phyloP scores from a whole-genome alignment of 345 rosid species.

The Ceriops zippeliana region DNA sequence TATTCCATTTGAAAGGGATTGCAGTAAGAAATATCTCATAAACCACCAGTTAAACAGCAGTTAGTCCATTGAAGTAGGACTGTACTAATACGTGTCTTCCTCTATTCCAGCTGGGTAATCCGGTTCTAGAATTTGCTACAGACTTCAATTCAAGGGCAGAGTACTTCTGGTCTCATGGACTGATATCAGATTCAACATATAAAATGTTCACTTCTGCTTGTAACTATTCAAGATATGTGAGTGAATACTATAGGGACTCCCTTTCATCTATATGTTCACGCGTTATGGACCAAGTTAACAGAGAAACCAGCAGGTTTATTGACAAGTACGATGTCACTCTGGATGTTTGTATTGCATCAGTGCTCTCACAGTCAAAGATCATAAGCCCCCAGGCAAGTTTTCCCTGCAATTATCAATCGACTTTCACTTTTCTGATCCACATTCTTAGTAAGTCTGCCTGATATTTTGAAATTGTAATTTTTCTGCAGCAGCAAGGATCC shows the following conservation, averaged over 20 bases:
- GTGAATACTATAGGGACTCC: constrained; percentile 78
- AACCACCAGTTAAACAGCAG: background rate
- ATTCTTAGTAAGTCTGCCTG: background rate
- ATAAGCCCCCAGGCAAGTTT: constrained; percentile 65
- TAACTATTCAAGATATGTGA: constrained; percentile 84
- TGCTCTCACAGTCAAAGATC: constrained; percentile 71
- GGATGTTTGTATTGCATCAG: constrained; percentile 81
- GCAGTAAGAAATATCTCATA: constrained; percentile 51
- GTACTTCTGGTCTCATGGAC: constrained; percentile 97
- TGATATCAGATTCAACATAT: constrained; percentile 86
- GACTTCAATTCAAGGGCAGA: constrained; percentile 95
- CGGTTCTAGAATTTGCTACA: constrained; percentile 77
- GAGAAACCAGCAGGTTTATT: constrained; percentile 80
- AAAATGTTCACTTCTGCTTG: constrained; percentile 78
- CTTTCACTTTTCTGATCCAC: background rate
- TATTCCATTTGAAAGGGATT: constrained; percentile 81
- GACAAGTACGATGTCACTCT: constrained; percentile 94
- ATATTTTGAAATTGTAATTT: background rate
- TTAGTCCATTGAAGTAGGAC: background rate
- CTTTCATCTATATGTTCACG: constrained; percentile 64
- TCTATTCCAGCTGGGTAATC: constrained; percentile 75
- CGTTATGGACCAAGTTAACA: constrained; percentile 74
- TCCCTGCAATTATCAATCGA: background rate
- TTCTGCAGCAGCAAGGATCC: constrained; percentile 13
- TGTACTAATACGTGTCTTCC: background rate